Conservation (phyloP, 2,329 filamentous ascomycete genomes). For the Beauveria medogensis region DNA sequence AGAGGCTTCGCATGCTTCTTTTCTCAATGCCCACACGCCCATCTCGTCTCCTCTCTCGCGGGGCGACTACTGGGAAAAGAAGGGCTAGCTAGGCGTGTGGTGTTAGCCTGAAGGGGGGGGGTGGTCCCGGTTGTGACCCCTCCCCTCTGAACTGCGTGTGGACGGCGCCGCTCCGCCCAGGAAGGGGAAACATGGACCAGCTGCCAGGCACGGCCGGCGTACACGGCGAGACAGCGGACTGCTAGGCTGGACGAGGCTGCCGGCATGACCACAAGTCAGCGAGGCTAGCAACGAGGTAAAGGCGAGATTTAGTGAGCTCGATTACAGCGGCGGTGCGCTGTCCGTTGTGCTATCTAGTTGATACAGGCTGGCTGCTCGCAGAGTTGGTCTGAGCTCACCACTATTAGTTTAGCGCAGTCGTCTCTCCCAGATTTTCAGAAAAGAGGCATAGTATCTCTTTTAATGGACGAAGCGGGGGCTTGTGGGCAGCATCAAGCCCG, state of each 20-base stretch:
- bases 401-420: background rate
- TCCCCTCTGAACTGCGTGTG: background rate
- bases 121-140: background rate
- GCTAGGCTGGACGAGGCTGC: constrained; percentile 4
- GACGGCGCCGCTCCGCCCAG: background rate
- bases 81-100: background rate
- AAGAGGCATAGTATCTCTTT: background rate
- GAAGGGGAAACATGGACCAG: background rate
- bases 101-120: background rate
- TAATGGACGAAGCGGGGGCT: background rate
- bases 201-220: background rate
- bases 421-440: constrained; percentile 3
- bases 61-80: constrained; percentile 5
- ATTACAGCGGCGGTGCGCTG: background rate
- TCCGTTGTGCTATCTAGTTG: background rate
- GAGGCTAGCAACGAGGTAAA: background rate
- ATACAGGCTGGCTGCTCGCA: background rate
- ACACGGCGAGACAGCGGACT: background rate
- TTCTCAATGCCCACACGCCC: constrained; percentile 6
- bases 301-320: background rate
- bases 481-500: background rate
- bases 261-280: background rate
- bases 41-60: constrained; percentile 8
- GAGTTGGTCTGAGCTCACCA: background rate
- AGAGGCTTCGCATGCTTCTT: constrained; percentile 3